phyloP scores from a whole-genome alignment of 2,329 filamentous ascomycete genomes.

The Aspergillus sp. region DNA sequence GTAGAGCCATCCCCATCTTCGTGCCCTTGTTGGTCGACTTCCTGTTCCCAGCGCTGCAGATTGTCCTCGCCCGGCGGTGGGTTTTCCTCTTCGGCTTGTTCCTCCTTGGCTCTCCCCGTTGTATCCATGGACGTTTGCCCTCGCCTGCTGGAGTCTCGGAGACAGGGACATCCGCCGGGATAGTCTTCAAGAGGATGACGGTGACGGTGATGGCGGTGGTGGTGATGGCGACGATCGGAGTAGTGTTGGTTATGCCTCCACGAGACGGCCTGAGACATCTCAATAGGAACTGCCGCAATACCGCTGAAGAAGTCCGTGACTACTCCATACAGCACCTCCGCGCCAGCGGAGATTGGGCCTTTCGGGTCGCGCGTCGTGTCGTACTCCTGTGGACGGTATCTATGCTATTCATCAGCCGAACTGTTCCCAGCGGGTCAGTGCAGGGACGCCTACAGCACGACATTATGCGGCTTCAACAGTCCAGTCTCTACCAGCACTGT shows the following conservation, averaged over 20 bases:
- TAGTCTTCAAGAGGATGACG: background rate
- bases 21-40: background rate
- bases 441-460: slow-evolving; percentile 62
- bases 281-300: slow-evolving; percentile 67
- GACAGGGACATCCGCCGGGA: background rate
- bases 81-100: background rate
- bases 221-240: background rate
- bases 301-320: slow-evolving; percentile 77
- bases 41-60: background rate
- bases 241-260: background rate
- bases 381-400: slow-evolving; percentile 62
- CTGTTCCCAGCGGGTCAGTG: background rate
- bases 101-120: background rate
- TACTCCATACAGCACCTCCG: slow-evolving; percentile 78
- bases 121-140: background rate
- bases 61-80: background rate
- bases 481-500: slow-evolving; percentile 64
- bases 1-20: too few relatives aligned
- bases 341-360: slow-evolving; percentile 75
- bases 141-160: background rate
- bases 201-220: background rate
- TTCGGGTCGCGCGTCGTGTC: slow-evolving; percentile 74
- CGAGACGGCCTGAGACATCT: slow-evolving; percentile 34
- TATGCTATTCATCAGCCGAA: slow-evolving; percentile 19
- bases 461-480: slow-evolving; percentile 63